Evolutionary conservation across 2,329 filamentous ascomycete genomes (phyloP).

Genomic region (Phyllosticta citribraziliensis): DNA sequence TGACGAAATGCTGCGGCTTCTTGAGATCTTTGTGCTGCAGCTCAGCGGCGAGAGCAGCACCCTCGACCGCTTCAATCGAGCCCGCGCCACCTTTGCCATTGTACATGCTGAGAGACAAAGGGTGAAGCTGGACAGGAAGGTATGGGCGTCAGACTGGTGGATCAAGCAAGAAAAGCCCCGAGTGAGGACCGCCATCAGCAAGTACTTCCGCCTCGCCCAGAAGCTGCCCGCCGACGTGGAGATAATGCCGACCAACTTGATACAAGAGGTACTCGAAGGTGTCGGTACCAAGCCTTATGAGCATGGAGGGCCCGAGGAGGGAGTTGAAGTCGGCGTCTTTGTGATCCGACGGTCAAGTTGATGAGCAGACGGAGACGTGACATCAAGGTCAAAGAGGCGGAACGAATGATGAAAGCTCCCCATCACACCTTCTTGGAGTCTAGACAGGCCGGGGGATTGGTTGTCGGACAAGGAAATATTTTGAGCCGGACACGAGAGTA

Average conservation of each 20-base stretch:
- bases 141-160: conserved; percentile 54
- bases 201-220: conserved; percentile 35
- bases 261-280: conserved; percentile 49
- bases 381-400: neutral
- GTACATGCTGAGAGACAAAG: conserved; percentile 43
- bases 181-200: conserved; percentile 42
- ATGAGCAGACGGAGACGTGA: neutral
- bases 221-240: conserved; percentile 34
- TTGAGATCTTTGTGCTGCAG: conserved; percentile 21
- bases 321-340: conserved; percentile 39
- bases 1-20: conserved; percentile 34
- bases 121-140: conserved; percentile 40
- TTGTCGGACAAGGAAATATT: neutral
- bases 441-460: neutral
- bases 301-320: conserved; percentile 34
- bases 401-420: neutral
- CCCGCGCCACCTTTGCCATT: conserved; percentile 32
- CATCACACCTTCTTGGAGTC: neutral
- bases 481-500: neutral
- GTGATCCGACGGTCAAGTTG: conserved; percentile 23
- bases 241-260: conserved; percentile 44
- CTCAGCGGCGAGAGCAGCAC: conserved; percentile 22
- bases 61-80: conserved; percentile 18
- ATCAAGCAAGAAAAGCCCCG: conserved; percentile 53
- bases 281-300: conserved; percentile 43